These are phyloP conservation scores for Phaseolus coccineus DNA, from an alignment of 331 rosid species.

Conservation along the genomic window DNA sequence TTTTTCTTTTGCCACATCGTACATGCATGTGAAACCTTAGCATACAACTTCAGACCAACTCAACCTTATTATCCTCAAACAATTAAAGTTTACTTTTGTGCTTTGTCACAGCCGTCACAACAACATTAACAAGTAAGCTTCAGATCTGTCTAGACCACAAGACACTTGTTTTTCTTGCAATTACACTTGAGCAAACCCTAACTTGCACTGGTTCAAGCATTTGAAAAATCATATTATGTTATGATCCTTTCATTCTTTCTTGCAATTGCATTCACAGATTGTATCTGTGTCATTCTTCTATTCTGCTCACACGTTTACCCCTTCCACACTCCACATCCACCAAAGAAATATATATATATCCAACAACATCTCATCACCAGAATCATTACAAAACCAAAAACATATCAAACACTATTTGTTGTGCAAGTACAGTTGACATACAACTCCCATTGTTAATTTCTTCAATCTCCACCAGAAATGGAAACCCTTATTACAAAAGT, in stretches of 20 bases:
- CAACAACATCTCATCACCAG: slow-evolving; percentile 1
- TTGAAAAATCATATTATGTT: neutral
- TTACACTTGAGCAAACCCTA: slow-evolving; percentile 9
- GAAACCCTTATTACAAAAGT: slow-evolving; percentile 23
- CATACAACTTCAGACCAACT: slow-evolving; percentile 38
- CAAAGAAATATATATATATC: neutral
- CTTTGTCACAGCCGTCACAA: slow-evolving; percentile 39
- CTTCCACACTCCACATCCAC: slow-evolving; percentile 32
- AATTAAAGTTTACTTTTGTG: slow-evolving; percentile 8
- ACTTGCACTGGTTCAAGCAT: neutral
- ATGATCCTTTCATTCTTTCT: slow-evolving; percentile 34
- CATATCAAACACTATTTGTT: neutral
- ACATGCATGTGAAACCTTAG: slow-evolving; percentile 35
- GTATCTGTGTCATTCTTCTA: slow-evolving; percentile 48
- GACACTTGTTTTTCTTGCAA: slow-evolving; percentile 33
- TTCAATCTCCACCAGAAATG: slow-evolving; percentile 40
- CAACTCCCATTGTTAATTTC: neutral
- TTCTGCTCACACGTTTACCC: slow-evolving; percentile 33
- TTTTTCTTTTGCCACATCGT: slow-evolving; percentile 23
- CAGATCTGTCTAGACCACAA: neutral
- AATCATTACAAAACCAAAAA: slow-evolving; percentile 6
- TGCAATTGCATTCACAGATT: slow-evolving; percentile 41
- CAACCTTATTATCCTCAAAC: slow-evolving; percentile 27
- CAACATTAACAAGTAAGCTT: slow-evolving; percentile 35
- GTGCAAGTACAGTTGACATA: neutral